These are phyloP conservation scores for Peronospora belbahrii DNA, from an alignment of 352 stramenopile genomes.

Conservation along the genomic window DNA sequence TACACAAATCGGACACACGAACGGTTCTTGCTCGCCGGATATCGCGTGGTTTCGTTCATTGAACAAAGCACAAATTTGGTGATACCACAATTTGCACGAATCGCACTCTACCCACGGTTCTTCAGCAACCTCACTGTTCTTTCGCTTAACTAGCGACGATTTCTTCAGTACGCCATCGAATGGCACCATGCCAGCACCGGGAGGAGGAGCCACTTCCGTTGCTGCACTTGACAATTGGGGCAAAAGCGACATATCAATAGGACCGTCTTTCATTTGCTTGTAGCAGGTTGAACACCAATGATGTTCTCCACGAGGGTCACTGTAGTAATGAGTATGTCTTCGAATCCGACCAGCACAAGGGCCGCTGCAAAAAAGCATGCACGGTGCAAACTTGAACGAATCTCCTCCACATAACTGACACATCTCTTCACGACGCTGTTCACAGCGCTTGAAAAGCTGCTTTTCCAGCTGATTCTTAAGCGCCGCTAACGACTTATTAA, in stretches of 20 bases:
- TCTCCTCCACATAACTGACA: constrained; percentile 84
- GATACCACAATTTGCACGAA: constrained; percentile 97
- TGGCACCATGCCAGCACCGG: constrained; percentile 13
- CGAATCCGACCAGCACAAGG: constrained; percentile 77
- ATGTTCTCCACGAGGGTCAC: constrained; percentile 70
- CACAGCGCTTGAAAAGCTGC: constrained; percentile 78
- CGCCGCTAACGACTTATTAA: constrained; percentile 56
- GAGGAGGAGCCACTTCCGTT: constrained; percentile 31
- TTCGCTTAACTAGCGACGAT: constrained; percentile 92
- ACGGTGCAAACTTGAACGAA: constrained; percentile 87
- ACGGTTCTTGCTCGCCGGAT: constrained; percentile 79
- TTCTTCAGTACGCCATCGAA: constrained; percentile 87
- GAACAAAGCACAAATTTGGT: constrained; percentile 99
- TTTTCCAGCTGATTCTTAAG: constrained; percentile 79
- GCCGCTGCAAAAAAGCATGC: constrained; percentile 85
- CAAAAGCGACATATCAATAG: constrained; percentile 87
- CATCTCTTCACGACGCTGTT: constrained; percentile 81
- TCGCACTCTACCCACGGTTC: constrained; percentile 98
- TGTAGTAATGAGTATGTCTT: constrained; percentile 85
- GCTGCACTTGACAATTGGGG: constrained; percentile 64
- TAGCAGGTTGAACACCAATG: constrained; percentile 86
- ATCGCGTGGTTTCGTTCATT: constrained; percentile 97
- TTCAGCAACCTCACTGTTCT: constrained; percentile 97
- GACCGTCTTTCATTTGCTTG: constrained; percentile 87
- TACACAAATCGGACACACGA: constrained; percentile 82